These are phyloP conservation scores for Trichoderma afroharzianum DNA, from an alignment of 2,329 filamentous ascomycete genomes.

Conservation along the genomic window DNA sequence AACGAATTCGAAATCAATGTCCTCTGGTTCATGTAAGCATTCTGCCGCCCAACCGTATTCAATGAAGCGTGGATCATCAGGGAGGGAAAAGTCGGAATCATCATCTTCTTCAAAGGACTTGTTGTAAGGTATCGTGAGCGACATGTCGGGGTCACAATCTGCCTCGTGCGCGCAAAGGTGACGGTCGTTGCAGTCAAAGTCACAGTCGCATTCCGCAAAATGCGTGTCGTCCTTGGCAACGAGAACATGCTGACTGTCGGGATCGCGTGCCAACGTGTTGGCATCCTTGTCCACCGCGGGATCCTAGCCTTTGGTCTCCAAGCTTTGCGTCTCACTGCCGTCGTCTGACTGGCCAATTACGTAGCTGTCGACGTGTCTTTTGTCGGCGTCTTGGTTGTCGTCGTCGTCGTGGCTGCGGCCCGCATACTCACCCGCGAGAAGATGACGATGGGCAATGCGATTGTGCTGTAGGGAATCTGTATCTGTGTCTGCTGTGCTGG, in stretches of 20 bases:
- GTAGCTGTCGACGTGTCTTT: background rate
- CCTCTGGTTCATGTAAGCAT: conserved; percentile 92
- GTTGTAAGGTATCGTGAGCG: conserved; percentile 45
- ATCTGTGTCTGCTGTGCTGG: conserved; percentile 18
- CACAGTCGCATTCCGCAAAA: conserved; percentile 9
- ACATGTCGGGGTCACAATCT: conserved; percentile 21
- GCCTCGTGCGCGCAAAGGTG: conserved; percentile 7
- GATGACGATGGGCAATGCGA: conserved; percentile 31
- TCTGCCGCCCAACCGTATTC: conserved; percentile 71
- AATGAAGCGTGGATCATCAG: conserved; percentile 59
- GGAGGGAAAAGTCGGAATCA: conserved; percentile 58
- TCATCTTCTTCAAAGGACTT: conserved; percentile 50
- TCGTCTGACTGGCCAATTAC: background rate
- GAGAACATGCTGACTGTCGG: background rate
- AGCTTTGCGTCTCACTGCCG: background rate
- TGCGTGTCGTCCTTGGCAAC: background rate
- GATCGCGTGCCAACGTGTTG: background rate
- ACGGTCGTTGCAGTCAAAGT: conserved; percentile 19
- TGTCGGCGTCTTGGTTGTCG: conserved; percentile 22
- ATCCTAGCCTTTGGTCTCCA: conserved; percentile 14
- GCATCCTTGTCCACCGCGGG: conserved; percentile 8
- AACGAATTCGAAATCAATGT: conserved; percentile 99
- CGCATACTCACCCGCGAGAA: conserved; percentile 41
- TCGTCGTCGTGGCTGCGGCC: conserved; percentile 6
- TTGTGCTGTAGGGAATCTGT: conserved; percentile 1